Evolutionary conservation across 805 yeast genomes (phyloP), one percentile per base, ranked within the genome.

Genomic region (Hanseniaspora singularis): DNA sequence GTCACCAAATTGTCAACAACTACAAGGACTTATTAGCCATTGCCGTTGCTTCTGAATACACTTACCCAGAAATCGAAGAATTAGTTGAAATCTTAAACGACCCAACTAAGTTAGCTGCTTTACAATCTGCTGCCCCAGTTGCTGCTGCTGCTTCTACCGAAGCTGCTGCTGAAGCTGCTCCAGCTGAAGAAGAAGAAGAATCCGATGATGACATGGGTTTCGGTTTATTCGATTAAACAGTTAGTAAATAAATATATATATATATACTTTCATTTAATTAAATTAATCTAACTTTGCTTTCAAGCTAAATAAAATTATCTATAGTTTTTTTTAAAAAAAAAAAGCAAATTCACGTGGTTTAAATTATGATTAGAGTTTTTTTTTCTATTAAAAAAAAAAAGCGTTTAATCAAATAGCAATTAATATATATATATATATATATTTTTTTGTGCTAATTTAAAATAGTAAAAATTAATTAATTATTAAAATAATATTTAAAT

Each of bases 71-170:
- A 72, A 84, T 95, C 61, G 99, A 88, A 78, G 88, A 89, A 60
- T 81, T 92, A 77, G 86, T 86, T 83, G 99, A 92, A 83, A 85
- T 97, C 77, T 77, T 92, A 65, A 97, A 95, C 71, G 89, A 92
- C 94, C 99, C 99, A 71, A 97, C 92, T 57, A 95, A 95, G 71
- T 92, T 89, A 74, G 98, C 97, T 68, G 81, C 97, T 65, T 94
- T 96, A 73, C 96, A 96, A 64, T 95, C 97, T 64, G 96, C 73
- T 68, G 96, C 96, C 64, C 81, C 82, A 66, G 85, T 94, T 61
- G 77, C 84, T 62, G 61, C 74, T 53, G 61, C 71, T 55, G 72
- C 69, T 48, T 76, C 76, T 52, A 79, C 74, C 54, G 81, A 75
- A 53, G 82, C 72, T 51, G 85, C 74, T 55, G 87, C 73, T 51